Evolutionary conservation across 2,329 filamentous ascomycete genomes (phyloP).

Genomic region (Cladosporium sphaerospermum): DNA sequence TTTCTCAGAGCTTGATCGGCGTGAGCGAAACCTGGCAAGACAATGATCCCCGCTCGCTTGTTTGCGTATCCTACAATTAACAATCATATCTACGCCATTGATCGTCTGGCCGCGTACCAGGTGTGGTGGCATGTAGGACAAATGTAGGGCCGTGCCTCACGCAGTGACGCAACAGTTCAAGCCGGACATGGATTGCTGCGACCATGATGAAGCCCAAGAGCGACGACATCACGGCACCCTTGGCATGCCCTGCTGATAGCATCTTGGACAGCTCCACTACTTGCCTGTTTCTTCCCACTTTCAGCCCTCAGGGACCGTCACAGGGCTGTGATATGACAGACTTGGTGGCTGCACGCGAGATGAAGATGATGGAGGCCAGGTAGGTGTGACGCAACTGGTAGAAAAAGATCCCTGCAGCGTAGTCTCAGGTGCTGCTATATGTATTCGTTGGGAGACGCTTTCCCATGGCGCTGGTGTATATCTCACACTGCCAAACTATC

Average conservation of each 20-base stretch:
- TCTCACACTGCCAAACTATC: neutral
- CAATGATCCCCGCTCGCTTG: too few relatives aligned
- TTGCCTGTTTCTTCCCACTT: conserved; percentile 3
- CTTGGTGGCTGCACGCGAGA: neutral
- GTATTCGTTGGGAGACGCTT: neutral
- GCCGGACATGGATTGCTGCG: neutral
- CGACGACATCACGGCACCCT: neutral
- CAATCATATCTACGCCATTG: too few relatives aligned
- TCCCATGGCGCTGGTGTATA: too few relatives aligned
- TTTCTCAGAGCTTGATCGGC: too few relatives aligned
- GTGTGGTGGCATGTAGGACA: too few relatives aligned
- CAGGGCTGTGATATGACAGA: neutral
- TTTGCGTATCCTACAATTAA: too few relatives aligned
- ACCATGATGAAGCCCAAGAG: conserved; percentile 7
- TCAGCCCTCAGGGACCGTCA: neutral
- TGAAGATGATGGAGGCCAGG: neutral
- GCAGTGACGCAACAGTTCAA: conserved; percentile 3
- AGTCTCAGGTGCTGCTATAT: neutral
- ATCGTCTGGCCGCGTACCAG: too few relatives aligned
- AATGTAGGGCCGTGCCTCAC: neutral
- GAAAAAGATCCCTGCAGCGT: neutral
- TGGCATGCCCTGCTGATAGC: neutral
- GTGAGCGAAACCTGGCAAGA: too few relatives aligned
- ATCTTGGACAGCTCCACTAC: conserved; percentile 7
- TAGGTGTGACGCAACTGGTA: conserved; percentile 5